Base-by-base conservation (phyloP, 345 rosid species). In the Eucalyptus paniculata region DNA sequence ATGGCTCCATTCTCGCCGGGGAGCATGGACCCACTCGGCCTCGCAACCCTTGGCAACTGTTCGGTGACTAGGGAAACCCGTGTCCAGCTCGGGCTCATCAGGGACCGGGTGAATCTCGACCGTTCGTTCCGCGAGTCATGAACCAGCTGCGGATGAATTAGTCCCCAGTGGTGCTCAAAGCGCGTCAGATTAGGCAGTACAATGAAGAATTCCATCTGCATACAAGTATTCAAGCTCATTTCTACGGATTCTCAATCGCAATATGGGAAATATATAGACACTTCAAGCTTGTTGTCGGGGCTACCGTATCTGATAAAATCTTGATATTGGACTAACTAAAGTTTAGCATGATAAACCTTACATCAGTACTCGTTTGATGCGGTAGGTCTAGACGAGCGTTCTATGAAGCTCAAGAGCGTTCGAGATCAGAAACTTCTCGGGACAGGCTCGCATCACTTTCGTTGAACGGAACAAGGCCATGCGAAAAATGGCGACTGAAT, bases 171-270 rank as follows among this genome's bases (percentile, higher is more conserved):
- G 47, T 21, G 47, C 15, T 37, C 1, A 19, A 40, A 37, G 16
- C 2, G 5, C 8, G 0, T 3, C 28, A 47, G 15, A 23, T 77
- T 77, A 2, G 13, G 47, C 16, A 7, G 83, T 0, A 77, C 3
- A 21, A 37, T 12, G 28, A 40, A 77, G 47, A 77, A 77, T 37
- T 37, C 26, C 83, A 40, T 21, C 47, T 11, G 9, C 28, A 11
- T 37, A 11, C 30, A 21, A 37, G 47, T 77, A 19, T 77, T 9
- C 42, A 77, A 40, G 12, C 47, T 77, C 30, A 40, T 3, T 40
- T 40, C 42, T 37, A 6, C 47, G 24, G 8, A 37, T 37, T 19
- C 83, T 11, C 47, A 37, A 37, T 77, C 28, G 42, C 28, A 7
- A 34, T 3, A 72, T 19, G 7, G 26, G 82, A 72, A 72, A 12